Percentiles rank a stretch among this genome's conserved stretches.
These are phyloP conservation scores for Aureobasidium sp. DNA, from an alignment of 2,329 filamentous ascomycete genomes.

Conservation along the genomic window DNA sequence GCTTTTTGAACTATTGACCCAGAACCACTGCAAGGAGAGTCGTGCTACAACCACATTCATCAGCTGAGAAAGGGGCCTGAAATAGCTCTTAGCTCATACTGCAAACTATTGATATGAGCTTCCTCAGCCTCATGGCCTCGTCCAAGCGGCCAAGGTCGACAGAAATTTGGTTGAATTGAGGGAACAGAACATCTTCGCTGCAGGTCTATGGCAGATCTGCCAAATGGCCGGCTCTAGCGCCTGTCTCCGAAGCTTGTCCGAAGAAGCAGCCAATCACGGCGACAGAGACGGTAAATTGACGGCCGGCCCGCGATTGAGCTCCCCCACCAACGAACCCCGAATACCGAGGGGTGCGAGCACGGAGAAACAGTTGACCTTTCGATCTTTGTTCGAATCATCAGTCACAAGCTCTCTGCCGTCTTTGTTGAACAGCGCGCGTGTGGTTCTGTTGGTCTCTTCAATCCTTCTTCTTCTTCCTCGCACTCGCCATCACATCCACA, in stretches of 20 bases:
- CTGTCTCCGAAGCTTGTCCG: slow-evolving; percentile 6
- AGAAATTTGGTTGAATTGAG: slow-evolving; percentile 5
- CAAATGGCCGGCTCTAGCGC: too few species aligned
- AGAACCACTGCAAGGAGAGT: neutral
- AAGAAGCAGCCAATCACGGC: neutral
- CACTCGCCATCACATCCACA: neutral
- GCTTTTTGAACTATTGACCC: neutral
- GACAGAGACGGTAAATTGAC: neutral
- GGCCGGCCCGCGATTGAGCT: neutral
- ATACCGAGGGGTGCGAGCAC: slow-evolving; percentile 1
- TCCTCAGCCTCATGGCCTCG: neutral
- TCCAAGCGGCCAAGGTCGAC: neutral
- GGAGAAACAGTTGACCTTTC: neutral
- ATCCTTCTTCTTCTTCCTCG: neutral
- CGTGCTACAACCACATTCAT: neutral
- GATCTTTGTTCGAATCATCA: neutral
- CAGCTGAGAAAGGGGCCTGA: neutral
- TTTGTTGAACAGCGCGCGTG: neutral
- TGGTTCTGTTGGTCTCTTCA: neutral
- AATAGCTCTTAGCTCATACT: neutral
- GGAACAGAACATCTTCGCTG: neutral
- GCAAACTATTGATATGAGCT: neutral
- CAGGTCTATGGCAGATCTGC: neutral
- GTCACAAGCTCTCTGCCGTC: neutral
- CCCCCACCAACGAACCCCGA: slow-evolving; percentile 7